A percentile compares a stretch with the other conserved stretches of the same genome.
Evolutionary conservation across 352 stramenopile species (phyloP).

Genomic region (Phytophthora gonapodyides): DNA sequence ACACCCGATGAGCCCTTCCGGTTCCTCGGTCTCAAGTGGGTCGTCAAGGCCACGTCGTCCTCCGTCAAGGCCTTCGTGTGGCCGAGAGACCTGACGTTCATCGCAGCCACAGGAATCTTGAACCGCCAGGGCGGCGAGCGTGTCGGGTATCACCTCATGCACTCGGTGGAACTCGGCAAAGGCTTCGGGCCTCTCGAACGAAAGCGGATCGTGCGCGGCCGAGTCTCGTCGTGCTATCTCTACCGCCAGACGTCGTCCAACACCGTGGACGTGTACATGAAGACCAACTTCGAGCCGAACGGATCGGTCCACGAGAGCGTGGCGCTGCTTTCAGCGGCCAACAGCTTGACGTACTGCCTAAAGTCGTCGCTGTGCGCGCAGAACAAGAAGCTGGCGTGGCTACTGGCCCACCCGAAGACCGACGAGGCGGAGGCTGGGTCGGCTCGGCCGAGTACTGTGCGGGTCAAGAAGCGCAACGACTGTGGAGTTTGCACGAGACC

Average conservation of each 20-base stretch:
- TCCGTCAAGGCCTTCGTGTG: conserved; percentile 43
- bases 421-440: conserved; percentile 18
- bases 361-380: conserved; percentile 41
- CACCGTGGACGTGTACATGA: conserved; percentile 55
- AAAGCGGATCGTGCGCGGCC: conserved; percentile 41
- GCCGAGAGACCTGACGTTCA: conserved; percentile 50
- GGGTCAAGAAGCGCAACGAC: conserved; percentile 30
- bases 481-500: conserved; percentile 42
- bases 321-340: conserved; percentile 37
- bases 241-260: conserved; percentile 45
- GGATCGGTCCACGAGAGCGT: conserved; percentile 38
- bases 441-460: conserved; percentile 19
- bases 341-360: conserved; percentile 44
- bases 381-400: conserved; percentile 60
- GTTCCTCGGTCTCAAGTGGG: conserved; percentile 52
- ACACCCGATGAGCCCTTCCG: conserved; percentile 48
- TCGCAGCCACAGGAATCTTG: conserved; percentile 52
- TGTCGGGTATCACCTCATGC: conserved; percentile 61
- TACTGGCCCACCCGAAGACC: conserved; percentile 39
- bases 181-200: conserved; percentile 36
- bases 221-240: conserved; percentile 49
- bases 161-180: conserved; percentile 47
- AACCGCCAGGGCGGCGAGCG: conserved; percentile 45
- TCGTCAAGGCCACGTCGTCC: conserved; percentile 34
- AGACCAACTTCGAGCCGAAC: conserved; percentile 48